phyloP scores from a whole-genome alignment of 805 yeast genomes.

The Spathaspora boniae region DNA sequence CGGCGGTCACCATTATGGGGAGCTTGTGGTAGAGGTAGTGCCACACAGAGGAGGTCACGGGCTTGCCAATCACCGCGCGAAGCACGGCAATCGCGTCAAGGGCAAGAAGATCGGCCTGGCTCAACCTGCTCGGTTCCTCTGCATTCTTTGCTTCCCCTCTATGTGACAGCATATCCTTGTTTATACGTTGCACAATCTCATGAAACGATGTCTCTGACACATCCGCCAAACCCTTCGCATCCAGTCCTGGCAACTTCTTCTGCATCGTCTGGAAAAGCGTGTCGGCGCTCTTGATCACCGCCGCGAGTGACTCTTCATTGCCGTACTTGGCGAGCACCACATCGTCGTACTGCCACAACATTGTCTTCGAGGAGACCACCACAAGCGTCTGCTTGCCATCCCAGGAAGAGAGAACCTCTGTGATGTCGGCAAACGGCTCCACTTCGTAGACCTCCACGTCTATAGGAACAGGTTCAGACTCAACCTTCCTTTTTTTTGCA shows the following conservation, averaged over 20 bases:
- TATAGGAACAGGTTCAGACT: too few species aligned
- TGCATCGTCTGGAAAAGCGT: not conserved
- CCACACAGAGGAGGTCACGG: not conserved
- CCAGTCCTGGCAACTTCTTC: not conserved
- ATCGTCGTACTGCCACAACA: not conserved
- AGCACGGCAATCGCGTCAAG: too few species aligned
- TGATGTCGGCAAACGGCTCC: not conserved
- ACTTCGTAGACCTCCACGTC: too few species aligned
- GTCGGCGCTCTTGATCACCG: not conserved
- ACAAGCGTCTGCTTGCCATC: not conserved
- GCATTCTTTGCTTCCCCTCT: too few species aligned
- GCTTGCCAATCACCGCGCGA: not conserved
- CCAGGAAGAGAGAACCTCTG: not conserved
- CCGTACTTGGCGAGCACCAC: conserved; percentile 2
- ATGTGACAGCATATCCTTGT: too few species aligned
- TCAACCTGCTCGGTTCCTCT: too few species aligned
- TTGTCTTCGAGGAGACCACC: not conserved
- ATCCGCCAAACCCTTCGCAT: too few species aligned
- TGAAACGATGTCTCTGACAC: too few species aligned
- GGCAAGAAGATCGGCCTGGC: too few species aligned
- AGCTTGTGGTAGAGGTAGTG: not conserved
- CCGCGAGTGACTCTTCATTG: not conserved
- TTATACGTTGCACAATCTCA: too few species aligned
- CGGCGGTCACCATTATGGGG: not conserved
- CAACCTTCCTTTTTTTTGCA: too few species aligned